Conservation (phyloP, 2,329 filamentous ascomycete genomes). For the Alternaria alternata region DNA sequence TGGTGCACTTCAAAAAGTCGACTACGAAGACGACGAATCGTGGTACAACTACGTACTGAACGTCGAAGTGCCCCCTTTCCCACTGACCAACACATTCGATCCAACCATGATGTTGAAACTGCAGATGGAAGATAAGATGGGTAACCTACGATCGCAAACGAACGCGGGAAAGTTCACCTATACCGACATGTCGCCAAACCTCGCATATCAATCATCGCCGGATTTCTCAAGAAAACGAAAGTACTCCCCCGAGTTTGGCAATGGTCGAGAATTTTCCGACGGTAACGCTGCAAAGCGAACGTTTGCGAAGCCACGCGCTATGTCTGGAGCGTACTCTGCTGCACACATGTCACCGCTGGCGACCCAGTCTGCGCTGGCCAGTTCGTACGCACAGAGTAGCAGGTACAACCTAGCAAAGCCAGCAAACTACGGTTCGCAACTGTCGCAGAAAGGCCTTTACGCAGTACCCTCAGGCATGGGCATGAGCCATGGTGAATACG, state of each 20-base stretch:
- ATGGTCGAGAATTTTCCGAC: constrained; percentile 39
- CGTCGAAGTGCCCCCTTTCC: constrained; percentile 73
- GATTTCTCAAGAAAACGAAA: constrained; percentile 44
- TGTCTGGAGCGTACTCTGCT: constrained; percentile 44
- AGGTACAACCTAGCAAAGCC: constrained; percentile 51
- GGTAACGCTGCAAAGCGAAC: constrained; percentile 47
- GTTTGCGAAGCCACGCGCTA: constrained; percentile 45
- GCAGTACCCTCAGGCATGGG: constrained; percentile 42
- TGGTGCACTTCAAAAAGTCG: constrained; percentile 69
- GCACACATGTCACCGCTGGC: constrained; percentile 50
- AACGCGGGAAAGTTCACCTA: constrained; percentile 71
- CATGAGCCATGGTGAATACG: constrained; percentile 41
- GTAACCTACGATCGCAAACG: constrained; percentile 58
- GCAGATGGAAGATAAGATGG: constrained; percentile 66
- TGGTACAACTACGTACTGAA: constrained; percentile 75
- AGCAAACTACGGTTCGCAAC: constrained; percentile 38
- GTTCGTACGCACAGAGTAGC: constrained; percentile 46
- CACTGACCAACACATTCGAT: constrained; percentile 63
- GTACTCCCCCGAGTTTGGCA: constrained; percentile 40
- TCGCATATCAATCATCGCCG: constrained; percentile 42
- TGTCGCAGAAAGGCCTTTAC: constrained; percentile 48
- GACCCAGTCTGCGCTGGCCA: constrained; percentile 47
- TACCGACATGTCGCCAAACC: constrained; percentile 55
- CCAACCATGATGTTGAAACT: constrained; percentile 67
- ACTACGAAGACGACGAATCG: constrained; percentile 65